These are phyloP conservation scores for Neckera pumila DNA, from an alignment of 225 moss, liverwort and hornwort genomes.

Conservation along the genomic window DNA sequence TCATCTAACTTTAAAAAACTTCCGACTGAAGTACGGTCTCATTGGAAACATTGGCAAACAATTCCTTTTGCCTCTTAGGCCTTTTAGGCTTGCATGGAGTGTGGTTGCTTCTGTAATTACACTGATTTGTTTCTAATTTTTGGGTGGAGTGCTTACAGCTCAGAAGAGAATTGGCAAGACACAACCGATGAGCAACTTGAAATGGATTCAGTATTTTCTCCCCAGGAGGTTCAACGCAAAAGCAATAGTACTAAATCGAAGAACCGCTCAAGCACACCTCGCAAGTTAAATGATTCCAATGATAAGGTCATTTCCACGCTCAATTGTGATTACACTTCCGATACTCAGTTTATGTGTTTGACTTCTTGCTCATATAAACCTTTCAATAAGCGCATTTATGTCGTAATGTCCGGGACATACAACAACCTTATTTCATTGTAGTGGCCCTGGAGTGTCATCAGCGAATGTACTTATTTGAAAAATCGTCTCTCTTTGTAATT, in stretches of 20 bases:
- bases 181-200: slow-evolving; percentile 44
- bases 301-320: slow-evolving; percentile 32
- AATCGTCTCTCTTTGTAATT: background rate
- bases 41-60: background rate
- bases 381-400: background rate
- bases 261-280: slow-evolving; percentile 35
- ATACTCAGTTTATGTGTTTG: background rate
- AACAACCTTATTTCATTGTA: background rate
- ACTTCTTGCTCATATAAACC: background rate
- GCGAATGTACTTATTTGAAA: background rate
- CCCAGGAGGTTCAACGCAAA: slow-evolving; percentile 33
- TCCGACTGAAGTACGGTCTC: background rate
- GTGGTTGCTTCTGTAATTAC: background rate
- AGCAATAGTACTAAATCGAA: slow-evolving; percentile 32
- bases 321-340: background rate
- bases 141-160: slow-evolving; percentile 23
- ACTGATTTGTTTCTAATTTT: background rate
- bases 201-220: slow-evolving; percentile 47
- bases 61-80: background rate
- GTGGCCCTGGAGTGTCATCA: background rate
- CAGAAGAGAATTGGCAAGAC: slow-evolving; percentile 51
- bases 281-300: slow-evolving; percentile 39
- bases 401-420: background rate
- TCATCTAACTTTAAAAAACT: background rate
- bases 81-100: background rate